Base-by-base conservation (phyloP, 2,329 filamentous ascomycete genomes). In the Penicillium sp. region DNA sequence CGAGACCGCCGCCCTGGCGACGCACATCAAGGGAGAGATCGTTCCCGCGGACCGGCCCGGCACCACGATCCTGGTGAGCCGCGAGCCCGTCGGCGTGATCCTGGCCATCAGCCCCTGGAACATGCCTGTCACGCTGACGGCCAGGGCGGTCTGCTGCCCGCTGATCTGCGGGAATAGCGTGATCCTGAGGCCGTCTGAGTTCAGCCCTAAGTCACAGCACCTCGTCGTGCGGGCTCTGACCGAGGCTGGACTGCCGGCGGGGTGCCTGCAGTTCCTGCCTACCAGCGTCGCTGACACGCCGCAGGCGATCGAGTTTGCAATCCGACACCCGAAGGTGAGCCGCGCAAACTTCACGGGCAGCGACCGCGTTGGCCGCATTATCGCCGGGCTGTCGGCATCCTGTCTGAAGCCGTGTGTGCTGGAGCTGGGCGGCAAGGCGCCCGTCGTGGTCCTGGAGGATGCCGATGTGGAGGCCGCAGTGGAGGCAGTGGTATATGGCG, bases 401-500 rank as follows among this genome's bases (percentile, higher is more conserved):
- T 54, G 46, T 53, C 40, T 59, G 45, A 60, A 60, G 33, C 52
- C 41, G 22, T 53, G 45, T 31, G 40, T 60, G 25, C 50, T 60
- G n/a, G 58, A 60, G 48, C 47, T 60, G 11, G 58, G 58, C 26
- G 58, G 58, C 33, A 60, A 60, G 47, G 49, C 49, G 15, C 55
- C 58, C 29, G 49, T 49, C 11, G 43, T 59, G 8, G 54, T 60
- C 25, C 35, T 60, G 18, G 50, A 54, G 29, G 58, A 60, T 54
- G 58, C 58, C 12, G 53, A 59, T 49, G 6, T 60, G 27, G 53
- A 56, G 29, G 52, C 55, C 18, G 58, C 58, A 6, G 53, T 51
- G 11, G 43, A 56, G 29, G 53, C 50, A 29, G 43, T 56, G 40
- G 23, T 56, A 18, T 56, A 56, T 23, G 57, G 57, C 23, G 56